phyloP scores from a whole-genome alignment of 2,329 filamentous ascomycete species.

The Fonsecaea monophora region DNA sequence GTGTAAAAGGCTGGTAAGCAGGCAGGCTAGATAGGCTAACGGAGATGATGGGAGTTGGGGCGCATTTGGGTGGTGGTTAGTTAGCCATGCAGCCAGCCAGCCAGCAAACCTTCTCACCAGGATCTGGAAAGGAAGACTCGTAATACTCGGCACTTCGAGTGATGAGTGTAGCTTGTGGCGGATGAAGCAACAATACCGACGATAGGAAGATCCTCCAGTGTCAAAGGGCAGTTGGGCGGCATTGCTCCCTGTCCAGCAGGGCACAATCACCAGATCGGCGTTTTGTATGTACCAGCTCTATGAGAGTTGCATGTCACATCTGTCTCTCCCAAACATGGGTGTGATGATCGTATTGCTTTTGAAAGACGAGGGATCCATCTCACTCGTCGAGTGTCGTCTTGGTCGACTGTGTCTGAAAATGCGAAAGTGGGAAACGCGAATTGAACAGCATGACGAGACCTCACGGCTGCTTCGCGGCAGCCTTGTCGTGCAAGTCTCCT shows the following conservation, averaged over 20 bases:
- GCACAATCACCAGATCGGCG: neutral
- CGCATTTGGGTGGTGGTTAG: too few species aligned
- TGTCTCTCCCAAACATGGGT: neutral
- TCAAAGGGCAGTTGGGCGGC: neutral
- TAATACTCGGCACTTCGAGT: too few species aligned
- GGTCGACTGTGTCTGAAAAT: neutral
- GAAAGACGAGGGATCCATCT: neutral
- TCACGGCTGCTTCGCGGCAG: constrained; percentile 5
- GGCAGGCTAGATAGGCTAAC: too few species aligned
- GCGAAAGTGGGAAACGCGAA: neutral
- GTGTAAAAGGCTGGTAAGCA: too few species aligned
- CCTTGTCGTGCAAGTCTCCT: neutral
- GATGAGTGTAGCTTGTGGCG: too few species aligned
- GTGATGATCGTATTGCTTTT: neutral
- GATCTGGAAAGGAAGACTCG: too few species aligned
- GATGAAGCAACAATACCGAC: neutral
- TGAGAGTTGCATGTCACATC: neutral
- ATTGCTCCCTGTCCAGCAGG: neutral
- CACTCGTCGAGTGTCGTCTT: neutral
- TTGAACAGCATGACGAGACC: neutral
- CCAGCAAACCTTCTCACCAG: too few species aligned
- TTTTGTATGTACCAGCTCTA: neutral
- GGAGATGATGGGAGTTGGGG: too few species aligned
- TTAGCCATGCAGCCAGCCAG: too few species aligned
- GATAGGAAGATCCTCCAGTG: neutral